Evolutionary conservation across 495 filamentous ascomycete species (phyloP), one percentile per base, ranked within the genome.

Genomic region (Cairneyella variabilis): DNA sequence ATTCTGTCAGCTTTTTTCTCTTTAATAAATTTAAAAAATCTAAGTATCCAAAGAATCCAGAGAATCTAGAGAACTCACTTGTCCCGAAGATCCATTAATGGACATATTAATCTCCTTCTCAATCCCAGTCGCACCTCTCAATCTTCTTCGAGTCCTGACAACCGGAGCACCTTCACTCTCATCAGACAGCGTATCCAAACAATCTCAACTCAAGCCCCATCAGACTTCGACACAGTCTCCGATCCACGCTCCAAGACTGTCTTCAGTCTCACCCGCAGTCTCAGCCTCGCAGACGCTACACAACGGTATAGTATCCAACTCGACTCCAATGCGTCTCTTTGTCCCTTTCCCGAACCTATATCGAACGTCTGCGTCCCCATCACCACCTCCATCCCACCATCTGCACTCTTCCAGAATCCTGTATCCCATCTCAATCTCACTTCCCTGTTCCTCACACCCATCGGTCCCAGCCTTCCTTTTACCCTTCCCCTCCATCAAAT

Each of bases 381-480:
- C n/a, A n/a, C n/a, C n/a, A n/a, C n/a, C n/a, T n/a, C n/a, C n/a
- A n/a, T n/a, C n/a, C n/a, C n/a, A n/a, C n/a, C n/a, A n/a, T n/a
- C n/a, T n/a, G n/a, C n/a, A n/a, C n/a, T n/a, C n/a, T n/a, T n/a
- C n/a, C n/a, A n/a, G n/a, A n/a, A n/a, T 32, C 28, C 28, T 14
- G 14, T 6, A 32, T 14, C 14, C 28, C 28, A 32, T 32, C 6
- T 32, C 28, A 32, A 32, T 32, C 14, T 32, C 28, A 7, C 28
- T 47, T 3, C 22, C 21, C 41, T 23, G 22, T 45, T 34, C 69
- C 28, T 64, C 61, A 40, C 64, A 60, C 47, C 70, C 59, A 9
- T 56, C 66, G 63, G 70, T 71, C 11, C 63, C 17, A 55, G 7
- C 4, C 40, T 48, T 69, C 67, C 2, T 64, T 51, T 23, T 64